Evolutionary conservation across 2,329 filamentous ascomycete genomes (phyloP), one percentile per base, ranked within the genome.

Genomic region (Sordariomycetes sp.): DNA sequence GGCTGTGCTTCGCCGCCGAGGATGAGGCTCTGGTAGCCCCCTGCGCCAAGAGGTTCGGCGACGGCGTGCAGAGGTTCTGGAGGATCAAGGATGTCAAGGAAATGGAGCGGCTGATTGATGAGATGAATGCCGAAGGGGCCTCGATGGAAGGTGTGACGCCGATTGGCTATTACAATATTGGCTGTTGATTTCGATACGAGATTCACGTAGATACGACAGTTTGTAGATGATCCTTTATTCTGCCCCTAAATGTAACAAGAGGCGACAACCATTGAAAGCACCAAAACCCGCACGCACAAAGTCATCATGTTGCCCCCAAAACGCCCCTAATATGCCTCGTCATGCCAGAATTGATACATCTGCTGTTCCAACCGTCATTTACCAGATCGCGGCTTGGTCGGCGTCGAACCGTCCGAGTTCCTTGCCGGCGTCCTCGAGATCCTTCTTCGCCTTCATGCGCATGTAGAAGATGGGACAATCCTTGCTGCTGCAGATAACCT

Each of bases 401-500:
- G 79, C 74, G 61, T 98, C 92, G 60, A 98, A 98, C 47, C 92
- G 70, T 46, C 74, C 74, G 49, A 98, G 59, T 58, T 98, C 92
- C 63, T 86, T 93, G 37, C 88, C 86, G 2, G 81, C 82, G 63
- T 98, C 92, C 58, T 96, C 90, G 25, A 96, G 79, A 56, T 98
- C 92, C 68, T 98, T 98, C 73, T 95, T 94, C 21, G 90, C 90
- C 71, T 98, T 98, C 92, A 98, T 98, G 5, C 92, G 79, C 92
- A 98, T 98, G 59, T 98, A 98, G 60, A 98, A 98, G 51, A 98
- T 98, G 1, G 92, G 92, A 54, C 92, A 98, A 65, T 98, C 92
- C 57, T 87, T 84, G 55, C 82, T 90, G 42, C 82, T 88, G 66
- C 92, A 98, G 47, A 98, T 96, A 35, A 98, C 93, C 59, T 98